Evolutionary conservation across 1,284 basidiomycete genomes (phyloP).

Genomic region (Ceratorhiza oryzae-sativae): DNA sequence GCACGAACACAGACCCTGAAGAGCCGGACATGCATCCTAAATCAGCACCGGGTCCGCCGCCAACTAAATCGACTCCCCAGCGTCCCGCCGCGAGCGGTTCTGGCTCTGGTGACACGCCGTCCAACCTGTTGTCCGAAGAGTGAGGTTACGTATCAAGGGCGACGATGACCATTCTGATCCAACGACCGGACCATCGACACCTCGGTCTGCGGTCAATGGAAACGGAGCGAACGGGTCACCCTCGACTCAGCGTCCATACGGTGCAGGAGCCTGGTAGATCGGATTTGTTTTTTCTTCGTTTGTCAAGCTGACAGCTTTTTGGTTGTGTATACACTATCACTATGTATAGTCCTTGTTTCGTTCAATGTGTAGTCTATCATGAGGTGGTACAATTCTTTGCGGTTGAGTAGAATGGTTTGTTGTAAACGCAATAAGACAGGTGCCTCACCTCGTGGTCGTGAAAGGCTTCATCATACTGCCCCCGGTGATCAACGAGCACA

Average conservation of each 20-base stretch:
- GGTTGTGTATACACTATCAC: slow-evolving; percentile 19
- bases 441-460: no score
- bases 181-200: slow-evolving; percentile 7
- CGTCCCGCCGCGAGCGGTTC: slow-evolving; percentile 6
- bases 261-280: not conserved
- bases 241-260: not conserved
- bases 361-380: slow-evolving; percentile 10
- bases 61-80: slow-evolving; percentile 1
- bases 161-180: slow-evolving; percentile 15
- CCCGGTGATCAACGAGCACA: no score
- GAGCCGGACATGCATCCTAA: slow-evolving; percentile 10
- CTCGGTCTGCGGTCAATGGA: not conserved
- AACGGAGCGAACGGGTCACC: slow-evolving; percentile 3
- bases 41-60: not conserved
- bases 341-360: slow-evolving; percentile 21
- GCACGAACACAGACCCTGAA: slow-evolving; percentile 44
- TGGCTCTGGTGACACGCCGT: slow-evolving; percentile 12
- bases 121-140: slow-evolving; percentile 23
- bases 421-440: no score
- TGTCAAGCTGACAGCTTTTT: not conserved
- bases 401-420: not conserved
- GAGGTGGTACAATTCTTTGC: not conserved
- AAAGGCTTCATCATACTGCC: no score
- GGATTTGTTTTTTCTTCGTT: not conserved
- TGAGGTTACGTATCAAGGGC: slow-evolving; percentile 23